These are phyloP conservation scores for Paradendryphiella salina DNA, from an alignment of 2,329 filamentous ascomycete genomes.

Conservation along the genomic window DNA sequence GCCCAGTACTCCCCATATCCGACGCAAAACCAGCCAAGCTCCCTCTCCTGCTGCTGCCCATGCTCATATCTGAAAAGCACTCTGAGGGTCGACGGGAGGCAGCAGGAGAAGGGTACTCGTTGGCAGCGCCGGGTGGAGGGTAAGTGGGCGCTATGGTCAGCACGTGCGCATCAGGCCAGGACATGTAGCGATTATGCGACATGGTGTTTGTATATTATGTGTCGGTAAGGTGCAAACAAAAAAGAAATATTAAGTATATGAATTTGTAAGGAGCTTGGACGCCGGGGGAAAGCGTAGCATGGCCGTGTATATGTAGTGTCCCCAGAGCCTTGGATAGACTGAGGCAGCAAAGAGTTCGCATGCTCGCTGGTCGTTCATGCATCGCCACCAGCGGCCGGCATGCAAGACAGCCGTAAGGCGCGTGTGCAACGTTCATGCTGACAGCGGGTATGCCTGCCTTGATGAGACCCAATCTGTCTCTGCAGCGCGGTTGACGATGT, in stretches of 20 bases:
- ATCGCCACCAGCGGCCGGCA: conserved; percentile 32
- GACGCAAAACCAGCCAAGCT: conserved; percentile 44
- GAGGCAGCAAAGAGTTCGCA: conserved; percentile 16
- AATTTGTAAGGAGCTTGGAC: conserved; percentile 34
- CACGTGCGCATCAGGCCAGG: conserved; percentile 40
- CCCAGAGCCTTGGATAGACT: conserved; percentile 9
- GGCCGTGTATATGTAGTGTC: conserved; percentile 42
- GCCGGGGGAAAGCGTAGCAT: conserved; percentile 24
- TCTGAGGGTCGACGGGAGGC: conserved; percentile 39
- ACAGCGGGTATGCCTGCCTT: conserved; percentile 20
- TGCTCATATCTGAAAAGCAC: conserved; percentile 37
- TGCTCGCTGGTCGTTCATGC: conserved; percentile 27
- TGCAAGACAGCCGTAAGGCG: conserved; percentile 28
- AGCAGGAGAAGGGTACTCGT: conserved; percentile 43
- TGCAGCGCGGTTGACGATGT: conserved; percentile 27
- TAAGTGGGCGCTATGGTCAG: conserved; percentile 45
- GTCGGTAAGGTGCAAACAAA: conserved; percentile 8
- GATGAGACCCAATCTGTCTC: conserved; percentile 42
- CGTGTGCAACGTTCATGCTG: conserved; percentile 33
- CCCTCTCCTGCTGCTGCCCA: conserved; percentile 36
- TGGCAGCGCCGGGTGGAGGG: conserved; percentile 40
- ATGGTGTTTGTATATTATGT: conserved; percentile 24
- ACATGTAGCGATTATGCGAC: conserved; percentile 43
- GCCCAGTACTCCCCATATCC: conserved; percentile 45
- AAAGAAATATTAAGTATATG: conserved; percentile 37